A percentile compares a stretch with the other conserved stretches of the same genome.
Evolutionary conservation across 352 stramenopile species (phyloP).

Genomic region (Phytophthora macrochlamydospora): DNA sequence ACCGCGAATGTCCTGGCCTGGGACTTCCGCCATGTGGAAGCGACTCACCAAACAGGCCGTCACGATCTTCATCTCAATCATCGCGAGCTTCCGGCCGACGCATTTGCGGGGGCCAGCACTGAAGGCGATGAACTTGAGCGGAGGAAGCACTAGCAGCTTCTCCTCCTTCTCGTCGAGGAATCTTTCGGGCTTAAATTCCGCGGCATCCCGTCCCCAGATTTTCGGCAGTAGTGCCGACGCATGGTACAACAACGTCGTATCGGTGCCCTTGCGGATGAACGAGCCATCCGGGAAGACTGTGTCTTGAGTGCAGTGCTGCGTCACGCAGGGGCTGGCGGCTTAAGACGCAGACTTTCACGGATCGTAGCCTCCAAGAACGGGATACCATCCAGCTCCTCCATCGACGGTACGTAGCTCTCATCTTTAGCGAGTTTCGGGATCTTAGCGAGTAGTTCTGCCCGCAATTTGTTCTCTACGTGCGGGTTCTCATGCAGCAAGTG

Average conservation of each 20-base stretch:
- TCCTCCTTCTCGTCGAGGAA: constrained; percentile 55
- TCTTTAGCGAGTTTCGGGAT: constrained; percentile 36
- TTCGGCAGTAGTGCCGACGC: constrained; percentile 45
- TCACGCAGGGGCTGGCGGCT: constrained; percentile 48
- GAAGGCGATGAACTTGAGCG: constrained; percentile 75
- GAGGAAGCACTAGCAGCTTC: constrained; percentile 42
- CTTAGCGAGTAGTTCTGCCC: constrained; percentile 46
- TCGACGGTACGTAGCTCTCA: constrained; percentile 35
- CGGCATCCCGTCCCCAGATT: constrained; percentile 69
- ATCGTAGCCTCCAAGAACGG: constrained; percentile 68
- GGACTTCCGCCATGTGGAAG: constrained; percentile 48
- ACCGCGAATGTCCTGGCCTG: constrained; percentile 36
- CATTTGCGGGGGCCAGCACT: constrained; percentile 69
- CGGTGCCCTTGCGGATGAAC: constrained; percentile 53
- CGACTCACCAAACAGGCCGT: constrained; percentile 49
- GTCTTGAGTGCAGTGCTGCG: constrained; percentile 45
- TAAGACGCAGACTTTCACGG: constrained; percentile 65
- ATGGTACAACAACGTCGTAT: constrained; percentile 59
- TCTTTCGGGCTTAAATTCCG: constrained; percentile 33
- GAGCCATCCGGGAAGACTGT: constrained; percentile 72
- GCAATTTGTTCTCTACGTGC: constrained; percentile 41
- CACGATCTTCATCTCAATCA: constrained; percentile 78
- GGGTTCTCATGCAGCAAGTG: constrained; percentile 65
- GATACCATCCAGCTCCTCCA: constrained; percentile 54
- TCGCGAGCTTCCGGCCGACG: constrained; percentile 62